Percentiles rank a stretch among this genome's conserved stretches.
These are phyloP conservation scores for Arthrinium phaeospermum DNA, from an alignment of 2,329 filamentous ascomycete species.

Conservation along the genomic window DNA sequence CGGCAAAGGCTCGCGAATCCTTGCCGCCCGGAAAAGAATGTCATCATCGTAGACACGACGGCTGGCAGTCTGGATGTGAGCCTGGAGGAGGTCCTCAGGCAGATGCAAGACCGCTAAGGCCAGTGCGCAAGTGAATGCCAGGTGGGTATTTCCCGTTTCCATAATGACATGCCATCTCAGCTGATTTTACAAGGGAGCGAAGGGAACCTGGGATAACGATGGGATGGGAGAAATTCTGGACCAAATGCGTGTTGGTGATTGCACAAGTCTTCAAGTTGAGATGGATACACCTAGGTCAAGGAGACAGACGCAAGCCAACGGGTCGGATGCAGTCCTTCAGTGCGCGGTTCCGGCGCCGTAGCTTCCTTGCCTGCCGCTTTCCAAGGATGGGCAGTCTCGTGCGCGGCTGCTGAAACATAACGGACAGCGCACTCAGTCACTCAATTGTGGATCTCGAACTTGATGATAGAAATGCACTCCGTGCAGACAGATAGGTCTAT, in stretches of 20 bases:
- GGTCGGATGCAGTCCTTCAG: neutral
- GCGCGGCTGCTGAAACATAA: conserved; percentile 3
- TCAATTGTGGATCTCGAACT: neutral
- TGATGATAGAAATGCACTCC: no score
- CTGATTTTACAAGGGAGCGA: neutral
- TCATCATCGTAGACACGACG: neutral
- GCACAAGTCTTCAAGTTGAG: neutral
- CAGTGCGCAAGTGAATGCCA: neutral
- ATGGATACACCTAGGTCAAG: conserved; percentile 6
- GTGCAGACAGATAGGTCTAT: neutral
- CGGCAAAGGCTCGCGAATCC: neutral
- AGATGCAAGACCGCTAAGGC: neutral
- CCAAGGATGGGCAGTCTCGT: neutral
- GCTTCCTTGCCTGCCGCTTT: neutral
- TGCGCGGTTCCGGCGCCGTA: neutral
- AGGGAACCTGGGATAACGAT: neutral
- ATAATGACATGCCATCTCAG: neutral
- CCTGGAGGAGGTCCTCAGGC: neutral
- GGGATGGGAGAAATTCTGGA: neutral
- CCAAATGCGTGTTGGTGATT: neutral
- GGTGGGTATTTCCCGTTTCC: neutral
- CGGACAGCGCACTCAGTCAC: neutral
- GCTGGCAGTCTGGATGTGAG: neutral
- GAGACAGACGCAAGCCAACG: neutral
- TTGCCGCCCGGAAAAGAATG: conserved; percentile 2